Base-by-base conservation (phyloP, 371 early-diverging fungal species). In the Lichtheimia ornata region DNA sequence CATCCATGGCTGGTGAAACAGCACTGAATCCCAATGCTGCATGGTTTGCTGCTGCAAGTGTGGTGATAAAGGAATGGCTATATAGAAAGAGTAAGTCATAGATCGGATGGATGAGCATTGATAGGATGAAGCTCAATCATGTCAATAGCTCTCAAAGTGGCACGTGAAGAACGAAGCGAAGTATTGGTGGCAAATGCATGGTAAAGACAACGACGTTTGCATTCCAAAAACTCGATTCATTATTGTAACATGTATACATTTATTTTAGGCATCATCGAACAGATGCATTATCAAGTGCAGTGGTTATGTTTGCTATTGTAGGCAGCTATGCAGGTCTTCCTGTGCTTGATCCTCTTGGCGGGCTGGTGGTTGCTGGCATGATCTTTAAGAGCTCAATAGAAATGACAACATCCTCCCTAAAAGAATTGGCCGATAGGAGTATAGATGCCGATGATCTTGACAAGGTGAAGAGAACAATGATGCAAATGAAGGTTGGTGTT, bases 181-280 rank as follows among this genome's bases (percentile, higher is more conserved):
- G 90, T 90, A 1, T 62, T 90, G 22, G 68, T 90, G 17, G 89
- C 90, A 11, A 90, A 90, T 65, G 90, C 90, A 62, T 90, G 89
- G 81, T 80, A 72, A 59, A 4, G 40, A 20, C n/a, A 25, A 11
- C 13, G 24, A 51, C 5, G 25, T 52, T 2, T 30, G n/a, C 14
- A 52, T n/a, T 17, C n/a, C n/a, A 53, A 27, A 17, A 20, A 20
- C 3, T 11, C 24, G 14, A 24, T 50, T 50, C 11, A 9, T 35
- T 2, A 11, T 35, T 11, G 1, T 35, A 35, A 22, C 47, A 18
- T 22, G 11, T 7, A 14, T 13, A 28, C 6, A 22, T n/a, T n/a
- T 22, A 22, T 22, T 22, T 41, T 44, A 82, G 82, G 90, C 90
- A 90, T 56, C 90, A 90, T 62, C 87, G 90, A 45, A 82, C 83